A percentile compares a stretch with the other conserved stretches of the same genome.
Conservation (phyloP, 2,329 filamentous ascomycete species). For the Venturia carpophila region DNA sequence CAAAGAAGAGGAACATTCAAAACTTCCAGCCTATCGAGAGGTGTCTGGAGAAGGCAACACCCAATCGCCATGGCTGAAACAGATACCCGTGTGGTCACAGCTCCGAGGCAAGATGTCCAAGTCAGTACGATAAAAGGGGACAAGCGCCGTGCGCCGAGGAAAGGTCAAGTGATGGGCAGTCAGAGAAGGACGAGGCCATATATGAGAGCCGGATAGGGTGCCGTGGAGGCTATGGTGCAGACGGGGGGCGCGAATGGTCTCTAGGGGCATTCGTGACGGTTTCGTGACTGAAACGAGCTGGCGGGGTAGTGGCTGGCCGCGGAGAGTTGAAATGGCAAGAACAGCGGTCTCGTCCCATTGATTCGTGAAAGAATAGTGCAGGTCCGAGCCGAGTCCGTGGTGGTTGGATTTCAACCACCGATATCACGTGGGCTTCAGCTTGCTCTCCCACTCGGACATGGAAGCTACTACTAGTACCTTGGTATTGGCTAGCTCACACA, state of each 20-base stretch:
- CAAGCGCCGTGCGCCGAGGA: background rate
- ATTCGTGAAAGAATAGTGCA: background rate
- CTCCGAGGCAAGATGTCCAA: background rate
- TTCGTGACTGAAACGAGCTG: background rate
- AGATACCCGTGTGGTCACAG: background rate
- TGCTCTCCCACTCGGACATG: too few relatives aligned
- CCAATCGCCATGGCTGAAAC: background rate
- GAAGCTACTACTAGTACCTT: too few relatives aligned
- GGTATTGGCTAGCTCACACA: too few relatives aligned
- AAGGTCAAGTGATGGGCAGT: background rate
- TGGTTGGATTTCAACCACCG: too few relatives aligned
- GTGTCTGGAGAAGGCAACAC: background rate
- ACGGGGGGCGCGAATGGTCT: background rate
- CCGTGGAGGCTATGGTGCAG: background rate
- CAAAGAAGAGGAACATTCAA: background rate
- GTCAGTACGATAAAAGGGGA: background rate
- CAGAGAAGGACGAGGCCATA: background rate
- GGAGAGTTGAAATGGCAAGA: background rate
- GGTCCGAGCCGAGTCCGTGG: background rate
- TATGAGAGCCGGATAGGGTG: background rate
- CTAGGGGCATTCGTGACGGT: background rate
- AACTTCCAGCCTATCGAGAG: background rate
- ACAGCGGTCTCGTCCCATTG: background rate
- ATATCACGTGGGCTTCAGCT: too few relatives aligned
- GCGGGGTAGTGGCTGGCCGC: background rate